Evolutionary conservation across 768 basidiomycete genomes (phyloP), one percentile per base, ranked within the genome.

Genomic region (Harrya chromipes): DNA sequence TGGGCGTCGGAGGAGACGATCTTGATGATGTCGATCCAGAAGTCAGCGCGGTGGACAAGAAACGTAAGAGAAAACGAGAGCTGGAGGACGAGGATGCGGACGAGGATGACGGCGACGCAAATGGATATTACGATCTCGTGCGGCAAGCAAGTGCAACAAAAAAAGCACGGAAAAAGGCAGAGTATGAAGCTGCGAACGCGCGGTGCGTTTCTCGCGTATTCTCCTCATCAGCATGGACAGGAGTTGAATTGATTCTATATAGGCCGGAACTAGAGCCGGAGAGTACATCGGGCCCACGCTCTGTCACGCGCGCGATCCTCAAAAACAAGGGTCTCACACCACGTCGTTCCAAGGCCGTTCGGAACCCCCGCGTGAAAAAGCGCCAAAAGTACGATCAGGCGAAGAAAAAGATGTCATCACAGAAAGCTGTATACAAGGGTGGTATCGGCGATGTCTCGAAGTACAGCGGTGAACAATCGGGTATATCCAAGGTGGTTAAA

Each of bases 341-440:
- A 5, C 83, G 78, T 53, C 83, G 97, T 49, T 74, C 88, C 37
- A 97, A 98, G 72, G 78, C 79, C 47, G 90, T 92, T 33, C 90
- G 94, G 57, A 99, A 99, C 72, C 94, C 95, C 36, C 84, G 97
- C 53, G 94, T 98, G 70, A 98, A 97, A 82, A 99, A 99, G 69
- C 82, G 92, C 29, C 79, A 86, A 70, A 86, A 79, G 63, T 98
- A 86, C 76, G 94, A 94, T 63, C 87, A 97, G 72, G 95, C 94
- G 55, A 90, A 95, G 77, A 93, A 89, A 73, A 92, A 86, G 71
- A 73, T 97, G 13, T 72, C 85, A 24, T 93, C 89, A 20, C 92
- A 94, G 69, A 88, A 90, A 68, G 84, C 94, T 16, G 78, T 94
- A n/a, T 98, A 83, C 81, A 94, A 87, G 66, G 92, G 93, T 46